Evolutionary conservation across 2,329 filamentous ascomycete species (phyloP), one percentile per base, ranked within the genome.

Genomic region (Hymenoscyphus fraxineus): DNA sequence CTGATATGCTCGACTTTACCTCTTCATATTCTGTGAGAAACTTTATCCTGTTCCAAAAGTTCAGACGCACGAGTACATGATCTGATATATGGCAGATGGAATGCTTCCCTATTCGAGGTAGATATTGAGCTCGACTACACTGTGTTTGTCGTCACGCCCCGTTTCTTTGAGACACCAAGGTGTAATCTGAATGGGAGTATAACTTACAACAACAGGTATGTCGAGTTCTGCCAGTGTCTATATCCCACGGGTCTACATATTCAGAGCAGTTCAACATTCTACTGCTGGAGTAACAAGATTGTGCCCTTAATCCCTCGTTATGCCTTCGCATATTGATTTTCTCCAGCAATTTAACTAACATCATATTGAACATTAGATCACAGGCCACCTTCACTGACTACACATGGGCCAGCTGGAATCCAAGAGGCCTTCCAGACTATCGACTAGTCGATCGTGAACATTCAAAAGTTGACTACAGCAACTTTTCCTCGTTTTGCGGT

Each of bases 31-130:
- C 35, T 58, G 40, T 41, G 16, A 15, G 40, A 41, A 15, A 41
- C 40, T 16, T 15, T 13, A 27, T 27, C 22, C 22, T 27, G 22
- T 27, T 27, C 22, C 22, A 27, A 27, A 27, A 27, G 22, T 27
- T 27, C 22, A 27, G 22, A 27, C 22, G 22, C 22, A 27, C 12
- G 10, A 41, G 13, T 13, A 1, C 15, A 41, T 13, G 4, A 12
- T 15, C 12, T 10, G 3, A 41, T 41, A 13, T 15, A 15, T 41
- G 40, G 4, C 16, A 41, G 40, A 41, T 67, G 64, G 64, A 71
- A 70, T 56, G 70, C 70, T 1, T 61, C 66, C 12, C 61, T 71
- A 1, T 71, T 70, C 60, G 68, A 59, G 1, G 67, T 66, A 2
- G 66, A 60, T 2, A 54, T 61, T 19, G 54, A 66, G 6, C 62